These are phyloP conservation scores for Rhodotorula sp. DNA, from an alignment of 1,284 basidiomycete species.

Conservation along the genomic window DNA sequence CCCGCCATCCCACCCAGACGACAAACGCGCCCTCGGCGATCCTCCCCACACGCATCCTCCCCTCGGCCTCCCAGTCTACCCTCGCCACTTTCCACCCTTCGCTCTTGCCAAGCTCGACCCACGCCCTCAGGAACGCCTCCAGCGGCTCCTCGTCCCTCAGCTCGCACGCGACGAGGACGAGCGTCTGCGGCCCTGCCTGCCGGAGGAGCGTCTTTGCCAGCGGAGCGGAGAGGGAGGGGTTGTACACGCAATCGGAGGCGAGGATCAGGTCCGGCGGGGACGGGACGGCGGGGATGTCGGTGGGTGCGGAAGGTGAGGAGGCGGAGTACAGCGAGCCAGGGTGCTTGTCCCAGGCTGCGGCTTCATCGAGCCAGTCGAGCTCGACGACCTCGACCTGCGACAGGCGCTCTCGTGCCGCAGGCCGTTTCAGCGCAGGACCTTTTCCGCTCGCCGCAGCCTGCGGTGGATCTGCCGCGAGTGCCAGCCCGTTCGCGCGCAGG, in stretches of 20 bases:
- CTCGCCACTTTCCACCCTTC: constrained; percentile 25
- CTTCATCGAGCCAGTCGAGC: constrained; percentile 11
- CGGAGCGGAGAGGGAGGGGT: constrained; percentile 31
- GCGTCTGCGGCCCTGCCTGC: constrained; percentile 4
- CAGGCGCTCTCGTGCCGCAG: too few species aligned
- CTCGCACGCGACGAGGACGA: constrained; percentile 35
- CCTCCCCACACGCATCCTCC: not conserved
- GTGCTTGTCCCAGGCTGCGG: not conserved
- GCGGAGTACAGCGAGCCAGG: not conserved
- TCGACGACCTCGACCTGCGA: not conserved
- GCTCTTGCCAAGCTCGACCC: constrained; percentile 5
- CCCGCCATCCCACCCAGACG: constrained; percentile 28
- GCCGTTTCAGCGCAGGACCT: not conserved
- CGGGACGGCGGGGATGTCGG: not conserved
- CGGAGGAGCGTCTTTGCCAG: constrained; percentile 32
- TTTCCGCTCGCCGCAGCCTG: not conserved
- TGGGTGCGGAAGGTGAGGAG: not conserved
- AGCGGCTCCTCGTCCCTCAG: constrained; percentile 36
- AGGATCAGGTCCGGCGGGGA: constrained; percentile 21
- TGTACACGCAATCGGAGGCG: constrained; percentile 43
- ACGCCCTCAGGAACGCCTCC: constrained; percentile 26
- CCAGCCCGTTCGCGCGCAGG: constrained; percentile 23
- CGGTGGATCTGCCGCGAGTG: not conserved
- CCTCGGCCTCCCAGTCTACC: constrained; percentile 7
- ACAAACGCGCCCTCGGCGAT: constrained; percentile 10